Evolutionary conservation across 2,329 filamentous ascomycete genomes (phyloP).

Genomic region (Madurella mycetomatis): DNA sequence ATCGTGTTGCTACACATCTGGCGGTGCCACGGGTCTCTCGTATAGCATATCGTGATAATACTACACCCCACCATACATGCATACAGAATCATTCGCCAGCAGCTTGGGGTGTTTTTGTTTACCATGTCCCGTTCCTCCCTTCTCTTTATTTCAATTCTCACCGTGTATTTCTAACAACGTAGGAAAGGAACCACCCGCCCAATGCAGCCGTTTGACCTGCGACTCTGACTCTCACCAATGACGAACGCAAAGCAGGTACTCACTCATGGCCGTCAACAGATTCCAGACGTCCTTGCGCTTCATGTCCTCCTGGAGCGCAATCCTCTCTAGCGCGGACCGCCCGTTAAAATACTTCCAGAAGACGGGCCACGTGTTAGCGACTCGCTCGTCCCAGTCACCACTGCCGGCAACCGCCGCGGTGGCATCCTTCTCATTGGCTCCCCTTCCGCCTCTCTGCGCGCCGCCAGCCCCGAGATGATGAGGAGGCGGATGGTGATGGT

Average conservation of each 20-base stretch:
- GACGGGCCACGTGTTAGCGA: conserved; percentile 64
- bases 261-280: conserved; percentile 59
- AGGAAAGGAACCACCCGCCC: no score
- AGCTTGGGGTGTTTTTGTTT: background rate
- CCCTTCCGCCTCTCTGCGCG: background rate
- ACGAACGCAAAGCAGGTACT: conserved; percentile 61
- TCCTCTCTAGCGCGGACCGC: conserved; percentile 75
- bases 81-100: background rate
- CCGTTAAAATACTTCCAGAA: conserved; percentile 89
- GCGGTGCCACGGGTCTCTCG: background rate
- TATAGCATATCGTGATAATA: conserved; percentile 7
- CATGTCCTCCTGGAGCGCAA: conserved; percentile 78
- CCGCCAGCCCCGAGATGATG: background rate
- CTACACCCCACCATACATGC: background rate
- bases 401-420: background rate
- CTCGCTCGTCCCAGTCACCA: conserved; percentile 44
- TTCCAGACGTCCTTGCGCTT: conserved; percentile 79
- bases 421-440: background rate
- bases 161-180: no score
- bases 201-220: background rate
- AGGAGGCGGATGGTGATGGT: background rate
- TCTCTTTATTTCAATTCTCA: background rate
- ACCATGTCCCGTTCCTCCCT: background rate
- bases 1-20: background rate
- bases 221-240: conserved; percentile 54